Percentiles rank a stretch among this genome's conserved stretches.
phyloP scores from a whole-genome alignment of 129 eudicot species.

The Apium graveolens region DNA sequence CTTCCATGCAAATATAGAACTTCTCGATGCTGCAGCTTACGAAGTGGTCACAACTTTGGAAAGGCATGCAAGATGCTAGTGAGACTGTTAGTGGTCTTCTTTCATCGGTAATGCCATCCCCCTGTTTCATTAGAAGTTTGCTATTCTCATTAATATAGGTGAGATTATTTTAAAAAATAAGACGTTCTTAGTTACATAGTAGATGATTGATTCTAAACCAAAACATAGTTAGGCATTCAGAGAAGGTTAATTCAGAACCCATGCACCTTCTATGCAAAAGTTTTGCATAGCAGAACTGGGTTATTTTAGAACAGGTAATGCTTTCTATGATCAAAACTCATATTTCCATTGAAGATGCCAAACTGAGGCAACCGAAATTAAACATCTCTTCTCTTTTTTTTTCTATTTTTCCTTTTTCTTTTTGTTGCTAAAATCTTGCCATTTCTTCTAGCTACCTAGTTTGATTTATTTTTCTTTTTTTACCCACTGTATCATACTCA shows the following conservation, averaged over 20 bases:
- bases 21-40: background rate
- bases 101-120: background rate
- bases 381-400: background rate
- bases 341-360: constrained; percentile 2
- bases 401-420: background rate
- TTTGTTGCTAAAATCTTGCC: background rate
- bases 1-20: background rate
- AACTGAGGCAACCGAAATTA: background rate
- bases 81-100: background rate
- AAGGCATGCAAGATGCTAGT: background rate
- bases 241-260: background rate
- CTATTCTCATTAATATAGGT: background rate
- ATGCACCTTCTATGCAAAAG: background rate
- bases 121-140: background rate
- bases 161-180: background rate
- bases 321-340: background rate
- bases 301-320: background rate
- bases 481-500: background rate
- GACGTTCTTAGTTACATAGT: background rate
- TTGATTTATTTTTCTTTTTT: background rate
- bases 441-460: background rate
- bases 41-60: background rate
- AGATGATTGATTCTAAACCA: background rate
- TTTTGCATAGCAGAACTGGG: background rate
- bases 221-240: background rate